A percentile compares a stretch with the other conserved stretches of the same genome.
phyloP scores from a whole-genome alignment of 1,284 basidiomycete species.

The Boletellus deceptivus region DNA sequence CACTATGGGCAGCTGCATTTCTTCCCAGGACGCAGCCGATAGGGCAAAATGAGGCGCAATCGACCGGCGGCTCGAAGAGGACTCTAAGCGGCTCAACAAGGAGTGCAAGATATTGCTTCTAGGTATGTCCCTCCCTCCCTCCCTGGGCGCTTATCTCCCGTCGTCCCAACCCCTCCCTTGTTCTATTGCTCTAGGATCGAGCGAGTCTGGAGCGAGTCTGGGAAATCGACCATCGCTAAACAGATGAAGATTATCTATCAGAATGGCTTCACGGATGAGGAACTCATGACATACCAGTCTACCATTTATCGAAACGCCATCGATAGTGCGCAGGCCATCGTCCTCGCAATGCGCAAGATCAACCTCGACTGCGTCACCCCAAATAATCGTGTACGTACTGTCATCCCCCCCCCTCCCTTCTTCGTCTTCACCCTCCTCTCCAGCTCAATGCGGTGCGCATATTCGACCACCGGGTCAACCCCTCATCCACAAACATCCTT shows the following conservation, averaged over 20 bases:
- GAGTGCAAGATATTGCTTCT: constrained; percentile 95
- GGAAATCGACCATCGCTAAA: constrained; percentile 96
- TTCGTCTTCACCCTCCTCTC: not conserved
- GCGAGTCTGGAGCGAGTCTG: constrained; percentile 81
- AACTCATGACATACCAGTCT: constrained; percentile 77
- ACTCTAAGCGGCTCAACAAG: constrained; percentile 72
- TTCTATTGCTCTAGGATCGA: constrained; percentile 45
- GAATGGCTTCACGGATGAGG: constrained; percentile 82
- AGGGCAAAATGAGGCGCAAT: constrained; percentile 71
- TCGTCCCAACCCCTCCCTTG: not conserved
- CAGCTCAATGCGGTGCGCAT: constrained; percentile 61
- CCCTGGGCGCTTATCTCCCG: constrained; percentile 12
- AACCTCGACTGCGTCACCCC: constrained; percentile 73
- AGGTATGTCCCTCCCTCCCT: constrained; percentile 50
- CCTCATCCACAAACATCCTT: constrained; percentile 44
- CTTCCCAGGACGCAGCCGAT: constrained; percentile 55
- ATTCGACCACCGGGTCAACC: constrained; percentile 50
- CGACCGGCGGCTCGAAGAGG: constrained; percentile 72
- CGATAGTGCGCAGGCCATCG: constrained; percentile 87
- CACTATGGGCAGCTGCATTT: constrained; percentile 66
- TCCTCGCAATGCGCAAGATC: constrained; percentile 88
- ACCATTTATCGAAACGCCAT: constrained; percentile 86
- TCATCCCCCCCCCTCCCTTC: not conserved
- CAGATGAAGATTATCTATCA: constrained; percentile 99
- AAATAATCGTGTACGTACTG: constrained; percentile 56